phyloP scores from a whole-genome alignment of 2,329 filamentous ascomycete species.

The Fusarium odoratissimum region DNA sequence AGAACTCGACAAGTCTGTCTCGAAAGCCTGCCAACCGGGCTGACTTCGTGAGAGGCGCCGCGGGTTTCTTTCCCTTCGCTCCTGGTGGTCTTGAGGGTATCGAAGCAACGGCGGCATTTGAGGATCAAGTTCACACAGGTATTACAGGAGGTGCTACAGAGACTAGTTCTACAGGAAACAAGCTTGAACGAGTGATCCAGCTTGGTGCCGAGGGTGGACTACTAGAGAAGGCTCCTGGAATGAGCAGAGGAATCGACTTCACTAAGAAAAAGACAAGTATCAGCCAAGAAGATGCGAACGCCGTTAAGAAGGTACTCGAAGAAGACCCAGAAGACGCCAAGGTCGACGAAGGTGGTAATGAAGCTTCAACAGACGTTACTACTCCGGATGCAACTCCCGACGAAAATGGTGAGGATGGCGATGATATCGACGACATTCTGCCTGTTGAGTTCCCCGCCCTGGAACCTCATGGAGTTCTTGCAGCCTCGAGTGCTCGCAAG shows the following conservation, averaged over 20 bases:
- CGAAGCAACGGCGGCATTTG: constrained; percentile 84
- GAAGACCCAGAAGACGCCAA: constrained; percentile 59
- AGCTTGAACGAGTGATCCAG: constrained; percentile 87
- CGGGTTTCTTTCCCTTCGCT: constrained; percentile 94
- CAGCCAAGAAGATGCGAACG: constrained; percentile 72
- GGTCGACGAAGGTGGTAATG: constrained; percentile 45
- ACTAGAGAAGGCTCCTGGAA: constrained; percentile 83
- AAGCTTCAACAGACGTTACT: constrained; percentile 33
- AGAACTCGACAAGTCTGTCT: constrained; percentile 90
- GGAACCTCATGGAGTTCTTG: constrained; percentile 82
- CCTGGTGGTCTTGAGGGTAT: constrained; percentile 90
- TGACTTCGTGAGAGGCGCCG: constrained; percentile 92
- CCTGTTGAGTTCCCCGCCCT: constrained; percentile 94
- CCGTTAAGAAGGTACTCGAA: constrained; percentile 73
- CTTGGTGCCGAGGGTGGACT: constrained; percentile 82
- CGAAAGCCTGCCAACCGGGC: constrained; percentile 87
- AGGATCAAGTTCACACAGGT: constrained; percentile 75
- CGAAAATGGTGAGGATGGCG: constrained; percentile 60
- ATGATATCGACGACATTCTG: constrained; percentile 85
- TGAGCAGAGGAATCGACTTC: constrained; percentile 82
- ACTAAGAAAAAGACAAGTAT: constrained; percentile 66
- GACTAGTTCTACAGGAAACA: constrained; percentile 60
- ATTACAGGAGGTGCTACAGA: constrained; percentile 56
- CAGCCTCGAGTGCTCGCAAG: constrained; percentile 77
- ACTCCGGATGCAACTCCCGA: constrained; percentile 48